Evolutionary conservation across 768 basidiomycete species (phyloP).

Genomic region (Boletus insuetus): DNA sequence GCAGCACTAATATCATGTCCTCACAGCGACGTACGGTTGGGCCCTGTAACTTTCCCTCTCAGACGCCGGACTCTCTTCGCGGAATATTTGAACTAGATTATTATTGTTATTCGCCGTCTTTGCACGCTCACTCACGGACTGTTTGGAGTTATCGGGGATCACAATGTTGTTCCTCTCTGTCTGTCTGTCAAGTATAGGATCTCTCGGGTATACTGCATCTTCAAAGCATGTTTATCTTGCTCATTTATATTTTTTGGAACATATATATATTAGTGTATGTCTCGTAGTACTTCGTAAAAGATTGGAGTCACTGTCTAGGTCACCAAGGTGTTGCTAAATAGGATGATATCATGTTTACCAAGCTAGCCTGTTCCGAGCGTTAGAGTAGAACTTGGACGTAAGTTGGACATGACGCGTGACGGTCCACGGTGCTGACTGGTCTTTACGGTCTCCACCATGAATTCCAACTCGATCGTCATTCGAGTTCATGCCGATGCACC

Average conservation of each 20-base stretch:
- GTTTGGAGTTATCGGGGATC: conserved; percentile 31
- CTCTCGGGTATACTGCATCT: conserved; percentile 34
- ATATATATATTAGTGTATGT: conserved; percentile 31
- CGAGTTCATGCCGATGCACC: conserved; percentile 41
- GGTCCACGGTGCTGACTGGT: too few species aligned
- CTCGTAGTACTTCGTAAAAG: conserved; percentile 17
- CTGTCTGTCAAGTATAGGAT: conserved; percentile 27
- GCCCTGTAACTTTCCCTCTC: neutral
- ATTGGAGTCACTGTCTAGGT: conserved; percentile 1
- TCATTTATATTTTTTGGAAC: conserved; percentile 38
- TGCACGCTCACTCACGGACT: conserved; percentile 29
- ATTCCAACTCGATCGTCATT: conserved; percentile 26
- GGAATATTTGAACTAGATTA: conserved; percentile 29
- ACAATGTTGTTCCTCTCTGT: conserved; percentile 18
- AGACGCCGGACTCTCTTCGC: conserved; percentile 10
- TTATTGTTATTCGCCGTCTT: conserved; percentile 30
- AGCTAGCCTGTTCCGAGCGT: too few species aligned
- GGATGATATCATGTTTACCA: too few species aligned
- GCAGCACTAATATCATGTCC: neutral
- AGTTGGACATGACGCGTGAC: too few species aligned
- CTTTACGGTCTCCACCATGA: conserved; percentile 11
- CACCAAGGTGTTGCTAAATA: neutral
- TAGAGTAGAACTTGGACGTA: too few species aligned
- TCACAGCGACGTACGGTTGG: neutral
- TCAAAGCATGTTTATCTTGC: conserved; percentile 36